A percentile compares a stretch with the other conserved stretches of the same genome.
Evolutionary conservation across 2,329 filamentous ascomycete genomes (phyloP).

Genomic region (Fusarium sp.): DNA sequence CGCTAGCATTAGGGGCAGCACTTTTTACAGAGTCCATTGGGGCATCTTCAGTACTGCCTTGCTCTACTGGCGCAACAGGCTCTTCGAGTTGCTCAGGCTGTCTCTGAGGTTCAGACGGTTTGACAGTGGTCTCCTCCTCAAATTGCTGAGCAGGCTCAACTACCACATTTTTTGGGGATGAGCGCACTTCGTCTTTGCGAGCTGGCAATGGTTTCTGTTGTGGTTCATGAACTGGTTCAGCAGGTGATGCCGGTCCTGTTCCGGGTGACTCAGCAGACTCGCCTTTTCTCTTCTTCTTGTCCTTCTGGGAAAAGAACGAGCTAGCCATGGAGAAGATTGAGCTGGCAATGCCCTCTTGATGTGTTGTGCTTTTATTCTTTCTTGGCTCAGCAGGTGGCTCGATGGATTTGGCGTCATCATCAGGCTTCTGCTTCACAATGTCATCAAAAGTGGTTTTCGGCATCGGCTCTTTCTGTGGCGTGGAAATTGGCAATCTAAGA

Average conservation of each 20-base stretch:
- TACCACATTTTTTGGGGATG: background rate
- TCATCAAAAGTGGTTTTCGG: slow-evolving; percentile 2
- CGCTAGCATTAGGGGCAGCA: background rate
- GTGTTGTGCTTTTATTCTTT: background rate
- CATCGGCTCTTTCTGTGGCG: background rate
- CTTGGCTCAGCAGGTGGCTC: background rate
- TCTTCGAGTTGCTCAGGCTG: background rate
- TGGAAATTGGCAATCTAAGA: background rate
- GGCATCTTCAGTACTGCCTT: background rate
- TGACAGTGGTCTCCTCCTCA: background rate
- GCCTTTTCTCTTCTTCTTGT: slow-evolving; percentile 41
- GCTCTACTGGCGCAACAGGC: background rate
- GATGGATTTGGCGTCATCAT: background rate
- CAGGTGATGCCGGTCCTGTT: slow-evolving; percentile 1
- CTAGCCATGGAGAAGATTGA: slow-evolving; percentile 9
- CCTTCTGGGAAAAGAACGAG: slow-evolving; percentile 34
- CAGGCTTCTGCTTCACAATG: background rate
- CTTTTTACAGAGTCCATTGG: background rate
- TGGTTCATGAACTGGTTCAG: background rate
- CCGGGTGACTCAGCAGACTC: slow-evolving; percentile 5
- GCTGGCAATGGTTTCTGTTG: background rate
- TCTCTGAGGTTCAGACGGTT: background rate
- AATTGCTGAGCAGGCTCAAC: background rate
- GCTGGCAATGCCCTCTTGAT: slow-evolving; percentile 22
- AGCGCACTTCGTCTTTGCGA: background rate